Percentiles rank a stretch among this genome's conserved stretches.
These are phyloP conservation scores for Eimeria brunetti DNA, from an alignment of 169 alveolate species.

Conservation along the genomic window DNA sequence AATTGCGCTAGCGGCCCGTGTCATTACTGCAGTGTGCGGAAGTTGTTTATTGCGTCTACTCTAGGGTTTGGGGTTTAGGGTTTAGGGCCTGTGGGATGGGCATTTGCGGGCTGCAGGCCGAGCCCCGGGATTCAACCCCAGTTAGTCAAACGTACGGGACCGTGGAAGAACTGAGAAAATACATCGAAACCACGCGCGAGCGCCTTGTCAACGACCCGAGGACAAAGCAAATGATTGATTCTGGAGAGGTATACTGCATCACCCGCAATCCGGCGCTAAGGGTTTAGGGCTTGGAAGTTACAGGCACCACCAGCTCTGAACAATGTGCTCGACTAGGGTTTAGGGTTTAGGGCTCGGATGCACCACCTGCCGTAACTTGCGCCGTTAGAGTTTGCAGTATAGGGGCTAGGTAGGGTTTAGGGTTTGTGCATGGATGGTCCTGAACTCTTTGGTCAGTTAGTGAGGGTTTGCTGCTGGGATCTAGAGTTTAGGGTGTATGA, in stretches of 20 bases:
- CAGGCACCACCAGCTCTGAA: too few species aligned
- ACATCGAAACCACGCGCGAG: slow-evolving; percentile 64
- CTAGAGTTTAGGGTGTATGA: background rate
- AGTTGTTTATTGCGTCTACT: background rate
- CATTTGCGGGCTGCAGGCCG: background rate
- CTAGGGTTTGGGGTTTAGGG: background rate
- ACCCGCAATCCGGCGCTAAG: background rate
- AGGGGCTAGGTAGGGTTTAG: background rate
- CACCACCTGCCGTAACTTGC: too few species aligned
- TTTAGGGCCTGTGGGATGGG: background rate
- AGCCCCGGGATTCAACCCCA: background rate
- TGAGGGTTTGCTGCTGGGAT: too few species aligned
- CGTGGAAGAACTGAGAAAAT: slow-evolving; percentile 58
- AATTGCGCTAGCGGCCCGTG: background rate
- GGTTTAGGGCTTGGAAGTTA: too few species aligned
- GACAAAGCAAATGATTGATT: slow-evolving; percentile 70
- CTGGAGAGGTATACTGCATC: slow-evolving; percentile 58
- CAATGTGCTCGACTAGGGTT: too few species aligned
- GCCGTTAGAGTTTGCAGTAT: background rate
- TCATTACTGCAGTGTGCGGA: slow-evolving; percentile 13
- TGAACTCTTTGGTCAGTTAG: too few species aligned
- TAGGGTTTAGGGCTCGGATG: background rate
- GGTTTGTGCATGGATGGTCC: too few species aligned
- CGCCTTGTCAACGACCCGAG: slow-evolving; percentile 60
- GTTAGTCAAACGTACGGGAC: background rate